Evolutionary conservation across 371 early-diverging fungal species (phyloP), one percentile per base, ranked within the genome.

Genomic region (Dichotomocladium elegans): DNA sequence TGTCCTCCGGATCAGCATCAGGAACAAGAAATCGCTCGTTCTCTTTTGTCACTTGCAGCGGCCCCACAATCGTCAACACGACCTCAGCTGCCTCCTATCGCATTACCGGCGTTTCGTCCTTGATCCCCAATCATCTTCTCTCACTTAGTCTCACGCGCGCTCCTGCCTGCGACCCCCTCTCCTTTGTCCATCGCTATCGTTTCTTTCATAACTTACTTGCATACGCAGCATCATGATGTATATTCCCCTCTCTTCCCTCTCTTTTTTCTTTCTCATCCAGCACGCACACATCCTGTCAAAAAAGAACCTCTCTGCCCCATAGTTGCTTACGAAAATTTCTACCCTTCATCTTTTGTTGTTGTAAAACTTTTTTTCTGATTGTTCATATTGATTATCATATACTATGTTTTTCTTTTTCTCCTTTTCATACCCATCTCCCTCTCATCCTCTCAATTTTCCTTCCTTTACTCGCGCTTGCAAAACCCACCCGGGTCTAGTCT

Each of bases 11-110:
- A 41, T 41, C 41, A 45, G n/a, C 40, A 44, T n/a, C 51, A 63
- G 30, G 55, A 63, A 14, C 54, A 63, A 11, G 51, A 63, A 41
- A 53, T 63, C 27, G 63, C 63, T 10, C 49, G 51, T 29, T 63
- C 63, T 21, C 55, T 63, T 14, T 43, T 63, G 4, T 63, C 63
- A 21, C 40, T 63, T 8, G 63, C 62, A 17, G 47, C 62, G 5
- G 44, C 57, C 37, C 37, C 2, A 37, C 12, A 4, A 37, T n/a
- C 37, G 21, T 12, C 15, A 37, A n/a, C 37, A n/a, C 37, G 37
- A 21, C 42, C 57, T 43, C 57, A 35, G 34, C 49, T 56, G 25
- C 49, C 50, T 33, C 50, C 49, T 15, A 49, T 49, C 15, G 52
- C 52, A 21, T 30, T 51, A 29, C 49, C 49, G 8, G 15, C 49